Conservation (phyloP, 2,329 filamentous ascomycete genomes). For the Beauveria medogensis region DNA sequence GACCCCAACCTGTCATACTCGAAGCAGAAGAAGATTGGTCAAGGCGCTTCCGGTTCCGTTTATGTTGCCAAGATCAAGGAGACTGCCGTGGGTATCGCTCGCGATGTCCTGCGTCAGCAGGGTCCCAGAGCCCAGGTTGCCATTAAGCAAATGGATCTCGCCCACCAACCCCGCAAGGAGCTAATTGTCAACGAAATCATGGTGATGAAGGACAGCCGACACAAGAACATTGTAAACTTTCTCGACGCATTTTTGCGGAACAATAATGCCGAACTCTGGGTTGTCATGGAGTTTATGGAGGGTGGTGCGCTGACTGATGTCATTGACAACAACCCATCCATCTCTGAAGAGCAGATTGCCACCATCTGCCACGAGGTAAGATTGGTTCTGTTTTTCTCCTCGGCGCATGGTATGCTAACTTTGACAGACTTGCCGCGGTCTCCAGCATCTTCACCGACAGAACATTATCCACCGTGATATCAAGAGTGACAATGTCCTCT, state of each 20-base stretch:
- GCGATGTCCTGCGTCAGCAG: constrained; percentile 69
- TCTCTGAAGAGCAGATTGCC: constrained; percentile 94
- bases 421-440: constrained; percentile 78
- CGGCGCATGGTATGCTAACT: constrained; percentile 15
- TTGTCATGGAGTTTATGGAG: constrained; percentile 99
- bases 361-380: constrained; percentile 93
- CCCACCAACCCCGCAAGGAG: constrained; percentile 94
- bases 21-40: constrained; percentile 99
- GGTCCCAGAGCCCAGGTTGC: constrained; percentile 83
- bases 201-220: constrained; percentile 98
- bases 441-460: constrained; percentile 89
- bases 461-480: constrained; percentile 99
- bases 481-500: constrained; percentile 96
- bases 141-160: constrained; percentile 99
- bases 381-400: constrained; percentile 11
- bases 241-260: constrained; percentile 94
- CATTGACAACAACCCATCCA: constrained; percentile 92
- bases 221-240: constrained; percentile 98
- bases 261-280: constrained; percentile 93
- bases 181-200: constrained; percentile 99
- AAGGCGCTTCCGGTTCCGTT: constrained; percentile 94
- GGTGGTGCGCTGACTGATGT: constrained; percentile 95
- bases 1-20: constrained; percentile 93
- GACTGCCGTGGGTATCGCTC: constrained; percentile 75
- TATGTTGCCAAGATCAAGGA: constrained; percentile 96